These are phyloP conservation scores for Syzygium jambos DNA, from an alignment of 345 rosid species.

Conservation along the genomic window DNA sequence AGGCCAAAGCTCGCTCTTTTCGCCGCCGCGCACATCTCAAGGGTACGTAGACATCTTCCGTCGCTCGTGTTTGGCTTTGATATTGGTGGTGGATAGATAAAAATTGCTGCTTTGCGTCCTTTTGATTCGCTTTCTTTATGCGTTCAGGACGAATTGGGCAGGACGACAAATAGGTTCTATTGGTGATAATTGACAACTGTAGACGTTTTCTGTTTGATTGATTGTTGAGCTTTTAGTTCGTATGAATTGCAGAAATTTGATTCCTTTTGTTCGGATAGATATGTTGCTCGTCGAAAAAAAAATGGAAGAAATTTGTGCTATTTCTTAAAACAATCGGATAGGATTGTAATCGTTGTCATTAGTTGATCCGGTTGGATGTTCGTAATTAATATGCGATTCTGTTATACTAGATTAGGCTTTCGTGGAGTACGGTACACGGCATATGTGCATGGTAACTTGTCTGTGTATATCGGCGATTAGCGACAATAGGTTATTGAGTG, in stretches of 20 bases:
- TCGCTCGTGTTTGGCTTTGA: background rate
- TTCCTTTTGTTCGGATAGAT: background rate
- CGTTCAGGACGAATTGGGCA: background rate
- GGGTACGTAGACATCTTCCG: background rate
- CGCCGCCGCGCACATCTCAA: background rate
- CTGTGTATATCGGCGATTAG: background rate
- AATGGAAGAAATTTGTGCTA: background rate
- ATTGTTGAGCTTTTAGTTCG: background rate
- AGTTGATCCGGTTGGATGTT: background rate
- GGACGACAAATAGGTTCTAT: background rate
- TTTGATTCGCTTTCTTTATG: background rate
- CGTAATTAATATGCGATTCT: background rate
- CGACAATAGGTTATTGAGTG: background rate
- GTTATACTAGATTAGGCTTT: background rate
- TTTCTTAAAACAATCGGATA: background rate
- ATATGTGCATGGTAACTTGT: background rate
- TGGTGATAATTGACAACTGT: background rate
- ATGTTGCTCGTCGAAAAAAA: background rate
- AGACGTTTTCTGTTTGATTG: background rate
- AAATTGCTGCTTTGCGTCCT: background rate
- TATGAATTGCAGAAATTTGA: background rate
- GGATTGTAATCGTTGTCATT: too few species aligned
- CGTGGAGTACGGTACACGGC: background rate
- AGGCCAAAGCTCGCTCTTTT: background rate
- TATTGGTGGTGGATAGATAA: background rate